These are phyloP conservation scores for Microbotryomycetes sp. DNA, from an alignment of 1,284 basidiomycete species.

Conservation along the genomic window DNA sequence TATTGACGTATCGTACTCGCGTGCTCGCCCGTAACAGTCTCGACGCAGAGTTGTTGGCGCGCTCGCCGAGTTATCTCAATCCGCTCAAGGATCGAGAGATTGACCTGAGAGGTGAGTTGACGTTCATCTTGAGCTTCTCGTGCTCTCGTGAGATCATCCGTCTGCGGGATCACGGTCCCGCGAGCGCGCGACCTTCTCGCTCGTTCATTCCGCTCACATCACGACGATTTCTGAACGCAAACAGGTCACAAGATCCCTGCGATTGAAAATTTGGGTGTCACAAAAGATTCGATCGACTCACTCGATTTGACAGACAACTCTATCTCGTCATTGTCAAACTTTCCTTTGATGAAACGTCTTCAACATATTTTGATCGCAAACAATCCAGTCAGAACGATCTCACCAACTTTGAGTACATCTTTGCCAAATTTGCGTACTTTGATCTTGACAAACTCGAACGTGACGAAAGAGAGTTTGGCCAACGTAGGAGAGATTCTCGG, in stretches of 20 bases:
- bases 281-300: conserved; percentile 62
- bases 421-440: conserved; percentile 77
- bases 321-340: conserved; percentile 76
- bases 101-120: conserved; percentile 73
- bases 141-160: neutral
- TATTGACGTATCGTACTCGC: too few species aligned
- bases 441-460: conserved; percentile 52
- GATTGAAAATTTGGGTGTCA: conserved; percentile 98
- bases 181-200: neutral
- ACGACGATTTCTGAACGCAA: conserved; percentile 11
- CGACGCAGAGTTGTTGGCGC: conserved; percentile 79
- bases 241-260: conserved; percentile 92
- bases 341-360: conserved; percentile 73
- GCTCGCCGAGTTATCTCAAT: conserved; percentile 72
- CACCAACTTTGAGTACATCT: conserved; percentile 68
- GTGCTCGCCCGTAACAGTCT: conserved; percentile 43
- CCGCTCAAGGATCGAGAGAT: conserved; percentile 90
- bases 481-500: conserved; percentile 78
- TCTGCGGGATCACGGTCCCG: neutral
- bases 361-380: conserved; percentile 75
- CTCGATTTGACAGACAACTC: conserved; percentile 97
- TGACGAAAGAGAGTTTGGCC: conserved; percentile 58
- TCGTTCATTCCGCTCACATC: neutral
- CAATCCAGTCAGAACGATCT: conserved; percentile 78
- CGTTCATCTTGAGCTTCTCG: neutral